Conservation (phyloP, 306 rosid species). For the Amphicarpaea edgeworthii region DNA sequence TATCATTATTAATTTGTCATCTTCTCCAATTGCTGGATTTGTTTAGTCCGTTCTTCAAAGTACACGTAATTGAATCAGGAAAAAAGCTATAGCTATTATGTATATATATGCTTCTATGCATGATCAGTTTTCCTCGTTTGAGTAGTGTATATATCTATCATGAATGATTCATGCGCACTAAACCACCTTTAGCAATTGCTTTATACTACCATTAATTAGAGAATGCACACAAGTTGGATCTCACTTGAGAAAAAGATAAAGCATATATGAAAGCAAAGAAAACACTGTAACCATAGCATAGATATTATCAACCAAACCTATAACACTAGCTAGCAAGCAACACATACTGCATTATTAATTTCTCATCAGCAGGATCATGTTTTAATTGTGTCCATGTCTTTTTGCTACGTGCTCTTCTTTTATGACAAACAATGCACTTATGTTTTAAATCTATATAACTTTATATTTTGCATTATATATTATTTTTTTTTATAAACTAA, state of each 20-base stretch:
- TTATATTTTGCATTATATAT: neutral
- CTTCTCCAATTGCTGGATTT: conserved; percentile 31
- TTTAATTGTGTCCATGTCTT: neutral
- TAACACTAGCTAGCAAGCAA: neutral
- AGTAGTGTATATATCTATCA: conserved; percentile 17
- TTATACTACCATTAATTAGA: conserved; percentile 20
- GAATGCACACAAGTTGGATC: conserved; percentile 38
- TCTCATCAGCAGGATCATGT: neutral
- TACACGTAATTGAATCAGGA: conserved; percentile 25
- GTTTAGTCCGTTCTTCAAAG: conserved; percentile 30
- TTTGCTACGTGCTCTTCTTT: neutral
- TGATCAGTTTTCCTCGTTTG: neutral
- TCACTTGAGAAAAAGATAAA: conserved; percentile 32
- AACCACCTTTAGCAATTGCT: conserved; percentile 32
- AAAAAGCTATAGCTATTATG: no score
- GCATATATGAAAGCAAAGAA: conserved; percentile 2
- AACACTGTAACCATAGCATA: neutral
- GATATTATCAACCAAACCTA: neutral
- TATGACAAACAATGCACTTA: neutral
- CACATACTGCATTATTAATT: neutral
- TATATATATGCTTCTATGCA: neutral
- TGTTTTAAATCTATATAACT: neutral
- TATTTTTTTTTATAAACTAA: neutral
- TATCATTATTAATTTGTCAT: conserved; percentile 33
- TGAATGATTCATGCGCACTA: conserved; percentile 49